These are phyloP conservation scores for Yamadazyma conglobata DNA, from an alignment of 1,139 yeast genomes.

Conservation along the genomic window DNA sequence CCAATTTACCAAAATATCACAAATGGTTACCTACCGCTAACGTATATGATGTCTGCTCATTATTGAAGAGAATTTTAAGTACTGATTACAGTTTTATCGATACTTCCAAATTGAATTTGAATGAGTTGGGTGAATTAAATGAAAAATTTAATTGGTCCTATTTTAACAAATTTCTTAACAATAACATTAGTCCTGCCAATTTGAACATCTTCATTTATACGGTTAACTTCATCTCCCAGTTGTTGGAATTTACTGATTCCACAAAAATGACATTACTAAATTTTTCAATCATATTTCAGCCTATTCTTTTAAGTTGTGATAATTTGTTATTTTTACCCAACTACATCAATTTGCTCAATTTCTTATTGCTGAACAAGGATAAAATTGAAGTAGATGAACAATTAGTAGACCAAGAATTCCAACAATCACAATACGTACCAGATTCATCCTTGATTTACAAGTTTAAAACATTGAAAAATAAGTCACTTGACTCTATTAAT, in stretches of 20 bases:
- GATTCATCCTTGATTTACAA: slow-evolving; percentile 9
- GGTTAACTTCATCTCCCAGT: slow-evolving; percentile 10
- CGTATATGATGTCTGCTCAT: slow-evolving; percentile 21
- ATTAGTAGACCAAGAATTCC: slow-evolving; percentile 8
- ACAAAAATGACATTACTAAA: slow-evolving; percentile 18
- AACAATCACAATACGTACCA: slow-evolving; percentile 2
- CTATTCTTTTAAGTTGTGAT: slow-evolving; percentile 15
- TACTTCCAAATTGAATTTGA: slow-evolving; percentile 8
- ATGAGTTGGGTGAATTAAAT: slow-evolving; percentile 5
- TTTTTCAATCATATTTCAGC: slow-evolving; percentile 18
- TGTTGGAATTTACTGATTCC: slow-evolving; percentile 7
- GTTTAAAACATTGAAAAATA: slow-evolving; percentile 16
- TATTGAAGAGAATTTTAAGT: slow-evolving; percentile 17
- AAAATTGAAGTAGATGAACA: slow-evolving; percentile 5
- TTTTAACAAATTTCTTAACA: slow-evolving; percentile 13
- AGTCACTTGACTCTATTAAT: slow-evolving; percentile 16
- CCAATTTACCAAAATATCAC: slow-evolving; percentile 13
- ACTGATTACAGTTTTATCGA: slow-evolving; percentile 13
- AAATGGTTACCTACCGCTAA: slow-evolving; percentile 15
- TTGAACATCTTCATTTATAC: slow-evolving; percentile 14
- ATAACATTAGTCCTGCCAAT: slow-evolving; percentile 6
- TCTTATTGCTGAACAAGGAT: slow-evolving; percentile 8
- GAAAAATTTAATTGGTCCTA: slow-evolving; percentile 12
- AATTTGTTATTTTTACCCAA: slow-evolving; percentile 14
- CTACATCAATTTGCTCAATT: slow-evolving; percentile 14